Evolutionary conservation across 2,329 filamentous ascomycete species (phyloP), one percentile per base, ranked within the genome.

Genomic region (Cladosporium sp.): DNA sequence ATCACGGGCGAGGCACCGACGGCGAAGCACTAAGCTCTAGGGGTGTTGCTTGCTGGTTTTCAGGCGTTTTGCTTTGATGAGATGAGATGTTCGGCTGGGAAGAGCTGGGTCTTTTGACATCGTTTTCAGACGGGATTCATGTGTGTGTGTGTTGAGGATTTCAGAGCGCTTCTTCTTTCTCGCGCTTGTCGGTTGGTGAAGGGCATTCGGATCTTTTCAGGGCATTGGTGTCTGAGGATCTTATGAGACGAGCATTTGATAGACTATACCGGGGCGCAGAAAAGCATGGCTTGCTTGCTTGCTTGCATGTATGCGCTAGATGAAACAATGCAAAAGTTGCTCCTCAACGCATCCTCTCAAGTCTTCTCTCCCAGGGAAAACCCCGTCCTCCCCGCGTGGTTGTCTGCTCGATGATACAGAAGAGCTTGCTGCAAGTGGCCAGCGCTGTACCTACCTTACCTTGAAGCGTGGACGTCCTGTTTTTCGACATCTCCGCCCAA

Each of bases 1-100:
- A 68, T 82, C 63, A 85, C 81, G 37, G 82, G 82, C 62, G 82
- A 85, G 34, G 64, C 70, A 55, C 81, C 84, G 63, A 83, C 80
- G 56, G 81, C 81, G 40, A 84, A 84, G 75, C 82, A 84, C 71
- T 84, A 80, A 69, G 19, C 13, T 42, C 28, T 22, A 5, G 22
- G 22, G 3, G 4, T 22, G 1, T 22, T 3, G 22, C 7, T 22
- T 22, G 22, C 16, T 16, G 16, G 16, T 16, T 16, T 16, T 16
- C 1, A 22, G 22, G 22, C 22, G 32, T 37, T 34, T 44, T 51
- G 32, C 22, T 40, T 13, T 16, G 9, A 35, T 37, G 14, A 46
- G n/a, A 9, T 10, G 37, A 22, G 22, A 22, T 22, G 22, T 22
- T 7, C 7, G 22, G 7, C 22, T 4, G 22, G 2, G 22, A 28